These are phyloP conservation scores for Zoysia japonica DNA, from an alignment of 176 grass and related monocot species.

Conservation along the genomic window DNA sequence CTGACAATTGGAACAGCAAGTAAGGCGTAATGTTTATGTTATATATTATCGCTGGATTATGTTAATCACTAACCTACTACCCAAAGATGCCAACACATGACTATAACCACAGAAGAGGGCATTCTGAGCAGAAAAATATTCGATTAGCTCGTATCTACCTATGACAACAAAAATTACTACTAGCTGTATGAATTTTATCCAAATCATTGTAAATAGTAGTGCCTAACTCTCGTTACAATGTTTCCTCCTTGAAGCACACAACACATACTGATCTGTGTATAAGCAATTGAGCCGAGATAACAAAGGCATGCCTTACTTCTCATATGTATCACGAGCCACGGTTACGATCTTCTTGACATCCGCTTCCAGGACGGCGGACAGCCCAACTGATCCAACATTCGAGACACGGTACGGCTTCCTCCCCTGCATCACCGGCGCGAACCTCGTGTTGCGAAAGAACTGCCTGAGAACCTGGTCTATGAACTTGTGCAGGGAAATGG, in stretches of 20 bases:
- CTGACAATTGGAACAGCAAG: neutral
- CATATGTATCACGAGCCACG: conserved; percentile 65
- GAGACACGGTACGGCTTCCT: conserved; percentile 53
- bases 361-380: conserved; percentile 75
- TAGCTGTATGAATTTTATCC: neutral
- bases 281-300: neutral
- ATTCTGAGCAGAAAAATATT: neutral
- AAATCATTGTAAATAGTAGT: neutral
- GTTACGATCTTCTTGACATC: conserved; percentile 74
- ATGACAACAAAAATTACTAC: neutral
- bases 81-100: neutral
- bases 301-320: conserved; percentile 61
- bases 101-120: neutral
- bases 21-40: neutral
- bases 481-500: conserved; percentile 71
- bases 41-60: neutral
- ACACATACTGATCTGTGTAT: neutral
- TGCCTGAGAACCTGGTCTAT: conserved; percentile 67
- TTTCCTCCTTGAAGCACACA: conserved; percentile 16
- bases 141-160: neutral
- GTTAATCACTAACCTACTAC: neutral
- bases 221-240: neutral
- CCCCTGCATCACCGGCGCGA: conserved; percentile 54
- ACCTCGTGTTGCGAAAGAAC: conserved; percentile 69
- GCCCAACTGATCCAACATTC: conserved; percentile 43